phyloP scores from a whole-genome alignment of 2,329 filamentous ascomycete species.

The Xenosphaeropsis pyriputrescens region DNA sequence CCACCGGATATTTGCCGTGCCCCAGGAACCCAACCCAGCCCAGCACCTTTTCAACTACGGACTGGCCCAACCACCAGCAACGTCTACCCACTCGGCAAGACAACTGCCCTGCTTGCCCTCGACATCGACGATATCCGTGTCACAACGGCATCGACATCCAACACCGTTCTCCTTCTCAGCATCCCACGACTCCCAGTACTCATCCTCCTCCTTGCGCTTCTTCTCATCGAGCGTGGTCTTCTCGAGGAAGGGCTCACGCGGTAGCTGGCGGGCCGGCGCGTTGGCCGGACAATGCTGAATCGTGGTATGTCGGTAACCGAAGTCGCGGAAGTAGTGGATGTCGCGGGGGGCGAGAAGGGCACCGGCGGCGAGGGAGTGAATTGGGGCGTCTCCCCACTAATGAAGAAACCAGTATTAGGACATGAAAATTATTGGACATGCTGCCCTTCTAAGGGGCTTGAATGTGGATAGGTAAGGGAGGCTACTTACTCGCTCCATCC shows the following conservation, averaged over 20 bases:
- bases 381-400: slow-evolving; percentile 96
- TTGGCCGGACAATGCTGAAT: slow-evolving; percentile 98
- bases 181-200: slow-evolving; percentile 88
- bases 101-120: slow-evolving; percentile 97
- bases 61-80: slow-evolving; percentile 78
- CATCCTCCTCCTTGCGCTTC: slow-evolving; percentile 79
- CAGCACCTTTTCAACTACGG: slow-evolving; percentile 7
- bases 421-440: slow-evolving; percentile 1
- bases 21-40: no score
- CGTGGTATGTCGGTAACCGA: slow-evolving; percentile 95
- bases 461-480: no score
- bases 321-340: slow-evolving; percentile 98
- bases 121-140: slow-evolving; percentile 94
- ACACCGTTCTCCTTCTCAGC: slow-evolving; percentile 88
- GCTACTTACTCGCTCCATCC: slow-evolving; percentile 81
- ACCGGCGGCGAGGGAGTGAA: slow-evolving; percentile 92
- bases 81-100: slow-evolving; percentile 90
- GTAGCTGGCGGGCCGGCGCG: slow-evolving; percentile 74
- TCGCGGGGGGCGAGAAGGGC: slow-evolving; percentile 68
- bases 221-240: slow-evolving; percentile 68
- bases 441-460: background rate
- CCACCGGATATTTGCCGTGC: no score
- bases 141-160: slow-evolving; percentile 89
- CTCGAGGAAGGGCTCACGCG: slow-evolving; percentile 68
- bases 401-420: slow-evolving; percentile 20